These are phyloP conservation scores for Penicillium flavigenum DNA, from an alignment of 495 filamentous ascomycete genomes.

Conservation along the genomic window DNA sequence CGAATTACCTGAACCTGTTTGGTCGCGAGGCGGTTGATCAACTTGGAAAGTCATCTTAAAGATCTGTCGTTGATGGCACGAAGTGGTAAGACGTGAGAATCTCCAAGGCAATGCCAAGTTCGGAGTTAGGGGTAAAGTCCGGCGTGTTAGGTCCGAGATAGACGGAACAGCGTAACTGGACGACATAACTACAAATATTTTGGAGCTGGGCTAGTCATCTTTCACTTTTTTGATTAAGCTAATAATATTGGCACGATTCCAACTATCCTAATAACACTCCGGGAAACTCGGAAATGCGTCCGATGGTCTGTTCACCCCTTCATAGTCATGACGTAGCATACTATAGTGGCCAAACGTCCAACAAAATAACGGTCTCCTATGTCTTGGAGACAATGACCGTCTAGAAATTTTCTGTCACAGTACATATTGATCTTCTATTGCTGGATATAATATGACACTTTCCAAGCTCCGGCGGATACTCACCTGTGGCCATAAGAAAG, in stretches of 20 bases:
- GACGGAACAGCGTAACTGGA: neutral
- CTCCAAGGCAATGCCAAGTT: too few species aligned
- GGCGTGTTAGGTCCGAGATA: neutral
- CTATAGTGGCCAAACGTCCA: neutral
- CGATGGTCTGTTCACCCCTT: neutral
- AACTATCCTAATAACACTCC: neutral
- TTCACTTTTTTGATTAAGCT: neutral
- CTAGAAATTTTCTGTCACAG: neutral
- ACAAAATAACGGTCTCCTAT: neutral
- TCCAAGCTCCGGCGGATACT: neutral
- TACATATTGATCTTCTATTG: neutral
- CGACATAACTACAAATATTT: neutral
- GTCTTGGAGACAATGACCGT: neutral
- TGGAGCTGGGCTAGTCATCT: neutral
- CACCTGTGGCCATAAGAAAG: conserved; percentile 3
- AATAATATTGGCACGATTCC: neutral
- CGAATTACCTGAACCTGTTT: neutral
- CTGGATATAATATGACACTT: neutral
- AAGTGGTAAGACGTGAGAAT: neutral
- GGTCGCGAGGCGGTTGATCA: neutral
- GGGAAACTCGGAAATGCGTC: neutral
- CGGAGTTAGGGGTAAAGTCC: conserved; percentile 6
- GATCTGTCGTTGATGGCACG: neutral
- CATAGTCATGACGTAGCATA: conserved; percentile 4
- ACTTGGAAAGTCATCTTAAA: neutral